Conservation (phyloP, 192 early-diverging fungal species). For the Backusella liffmaniae region DNA sequence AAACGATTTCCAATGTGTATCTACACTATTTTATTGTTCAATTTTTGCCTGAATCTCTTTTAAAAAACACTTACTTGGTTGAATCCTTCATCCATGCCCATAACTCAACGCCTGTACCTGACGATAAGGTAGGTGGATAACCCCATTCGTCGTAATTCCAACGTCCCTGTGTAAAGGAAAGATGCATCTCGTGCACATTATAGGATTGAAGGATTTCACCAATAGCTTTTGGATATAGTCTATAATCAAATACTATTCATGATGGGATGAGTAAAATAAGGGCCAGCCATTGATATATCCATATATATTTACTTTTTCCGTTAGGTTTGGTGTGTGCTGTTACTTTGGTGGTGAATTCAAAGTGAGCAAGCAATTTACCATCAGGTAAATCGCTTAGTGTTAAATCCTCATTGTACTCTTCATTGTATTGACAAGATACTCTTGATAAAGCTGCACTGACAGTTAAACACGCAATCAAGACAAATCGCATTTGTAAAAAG, state of each 20-base stretch:
- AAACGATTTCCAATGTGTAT: conserved; percentile 81
- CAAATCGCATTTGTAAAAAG: neutral
- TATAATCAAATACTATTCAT: conserved; percentile 63
- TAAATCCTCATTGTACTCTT: conserved; percentile 68
- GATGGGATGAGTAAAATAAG: neutral
- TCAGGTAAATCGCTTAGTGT: conserved; percentile 67
- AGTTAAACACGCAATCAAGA: neutral
- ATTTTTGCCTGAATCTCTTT: neutral
- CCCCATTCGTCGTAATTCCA: conserved; percentile 87
- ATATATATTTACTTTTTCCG: conserved; percentile 3
- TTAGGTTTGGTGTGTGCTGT: conserved; percentile 13
- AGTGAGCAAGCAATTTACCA: conserved; percentile 81
- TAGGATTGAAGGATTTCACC: conserved; percentile 79
- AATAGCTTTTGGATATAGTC: conserved; percentile 78
- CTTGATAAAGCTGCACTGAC: neutral
- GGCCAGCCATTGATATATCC: neutral
- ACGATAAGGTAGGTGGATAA: conserved; percentile 52
- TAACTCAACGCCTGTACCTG: conserved; percentile 76
- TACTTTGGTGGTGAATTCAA: conserved; percentile 65
- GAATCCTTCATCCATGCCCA: conserved; percentile 60
- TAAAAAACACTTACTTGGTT: conserved; percentile 1
- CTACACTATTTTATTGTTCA: conserved; percentile 39
- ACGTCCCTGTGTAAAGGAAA: conserved; percentile 88
- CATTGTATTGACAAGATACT: conserved; percentile 19
- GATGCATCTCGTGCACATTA: conserved; percentile 75